Base-by-base conservation (phyloP, 1,139 yeast genomes). In the Suhomyces anneliseae region DNA sequence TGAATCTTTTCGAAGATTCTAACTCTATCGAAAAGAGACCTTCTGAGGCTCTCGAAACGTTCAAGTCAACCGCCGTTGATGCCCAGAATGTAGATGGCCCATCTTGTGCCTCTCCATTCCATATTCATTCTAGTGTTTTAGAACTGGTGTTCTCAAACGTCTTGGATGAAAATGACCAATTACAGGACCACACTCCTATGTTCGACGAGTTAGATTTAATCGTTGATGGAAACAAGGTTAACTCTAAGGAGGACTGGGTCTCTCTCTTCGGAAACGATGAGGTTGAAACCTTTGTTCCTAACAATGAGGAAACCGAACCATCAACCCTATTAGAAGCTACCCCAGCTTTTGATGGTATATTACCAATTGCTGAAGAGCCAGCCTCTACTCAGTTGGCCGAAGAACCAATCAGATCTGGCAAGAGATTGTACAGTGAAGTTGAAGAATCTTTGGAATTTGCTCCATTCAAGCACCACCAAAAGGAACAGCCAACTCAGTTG, bases 151-250 rank as follows among this genome's bases (percentile, higher is more conserved):
- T 85, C 60, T 72, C 77, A 58, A 70, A 74, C 52, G 70, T 77
- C 40, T 67, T 76, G 53, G 78, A 72, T 52, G 74, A 66, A 45
- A 55, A 62, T 44, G 70, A 64, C 48, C 62, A 59, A 39, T 55
- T 70, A 24, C 74, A 72, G 43, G 76, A 76, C 48, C 72, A 78
- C 40, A 76, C 86, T 59, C 89, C 90, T 60, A 81, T 84, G 87
- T 83, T 85, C 68, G 83, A 74, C 54, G 81, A 79, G 48, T 72
- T 74, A 53, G 79, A 74, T 53, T 70, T 74, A 53, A 70, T 73
- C 47, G 62, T 74, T 48, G 79, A 74, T 49, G 78, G 79, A 47
- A 65, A 70, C 47, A 76, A 74, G 57, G 74, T 73, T 53, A 73
- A 79, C 57, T 60, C 68, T 42, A 72, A 72, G 55, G 78, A 78